phyloP scores from a whole-genome alignment of 1,284 basidiomycete genomes.

The Fomitopsis betulina region DNA sequence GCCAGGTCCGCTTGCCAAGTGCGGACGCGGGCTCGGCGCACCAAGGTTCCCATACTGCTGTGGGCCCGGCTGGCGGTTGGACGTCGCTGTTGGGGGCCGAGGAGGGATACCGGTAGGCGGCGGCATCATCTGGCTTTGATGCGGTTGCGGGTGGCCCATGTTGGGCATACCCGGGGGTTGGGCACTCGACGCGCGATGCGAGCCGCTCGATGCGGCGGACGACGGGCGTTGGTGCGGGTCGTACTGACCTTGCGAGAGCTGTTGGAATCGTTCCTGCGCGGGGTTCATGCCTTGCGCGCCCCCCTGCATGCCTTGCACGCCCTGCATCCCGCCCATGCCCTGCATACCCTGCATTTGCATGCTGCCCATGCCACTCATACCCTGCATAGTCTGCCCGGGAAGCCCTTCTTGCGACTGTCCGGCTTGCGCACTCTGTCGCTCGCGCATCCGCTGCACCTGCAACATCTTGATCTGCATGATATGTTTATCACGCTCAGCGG shows the following conservation, averaged over 20 bases:
- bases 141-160: not conserved
- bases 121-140: constrained; percentile 15
- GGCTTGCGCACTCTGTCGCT: constrained; percentile 8
- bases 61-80: constrained; percentile 11
- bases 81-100: constrained; percentile 17
- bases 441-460: constrained; percentile 13
- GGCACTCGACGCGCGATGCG: constrained; percentile 9
- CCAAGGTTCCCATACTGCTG: not conserved
- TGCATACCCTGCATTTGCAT: constrained; percentile 5
- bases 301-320: constrained; percentile 7
- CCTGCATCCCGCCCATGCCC: constrained; percentile 1
- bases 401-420: constrained; percentile 4
- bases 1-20: not conserved
- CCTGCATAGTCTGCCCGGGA: constrained; percentile 2
- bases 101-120: constrained; percentile 21
- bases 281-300: constrained; percentile 11
- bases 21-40: constrained; percentile 3
- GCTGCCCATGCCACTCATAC: constrained; percentile 1
- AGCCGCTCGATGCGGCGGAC: constrained; percentile 14
- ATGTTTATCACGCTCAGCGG: constrained; percentile 2
- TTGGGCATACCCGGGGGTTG: not conserved
- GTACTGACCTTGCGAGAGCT: constrained; percentile 5
- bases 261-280: constrained; percentile 4
- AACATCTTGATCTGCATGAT: constrained; percentile 13
- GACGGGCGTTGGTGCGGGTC: constrained; percentile 14